Evolutionary conservation across 140 eudicot species (phyloP).

Genomic region (Anethum foeniculum): DNA sequence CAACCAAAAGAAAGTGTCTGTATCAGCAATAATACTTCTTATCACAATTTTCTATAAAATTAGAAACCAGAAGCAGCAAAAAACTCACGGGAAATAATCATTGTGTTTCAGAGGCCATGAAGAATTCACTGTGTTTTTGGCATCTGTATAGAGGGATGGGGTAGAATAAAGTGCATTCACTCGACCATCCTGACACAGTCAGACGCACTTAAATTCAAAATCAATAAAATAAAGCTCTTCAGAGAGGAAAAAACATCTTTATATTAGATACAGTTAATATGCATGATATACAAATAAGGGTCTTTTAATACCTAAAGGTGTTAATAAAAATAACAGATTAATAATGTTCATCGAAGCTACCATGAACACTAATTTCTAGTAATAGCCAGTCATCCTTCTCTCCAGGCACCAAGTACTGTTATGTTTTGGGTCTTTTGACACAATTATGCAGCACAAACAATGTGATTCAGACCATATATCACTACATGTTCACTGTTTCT

Average conservation of each 20-base stretch:
- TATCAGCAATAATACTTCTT: neutral
- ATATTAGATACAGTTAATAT: neutral
- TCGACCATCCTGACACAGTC: slow-evolving; percentile 68
- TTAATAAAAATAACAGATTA: neutral
- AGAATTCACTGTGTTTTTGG: slow-evolving; percentile 60
- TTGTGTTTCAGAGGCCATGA: slow-evolving; percentile 78
- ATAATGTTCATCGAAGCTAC: neutral
- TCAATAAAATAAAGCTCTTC: neutral
- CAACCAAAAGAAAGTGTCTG: slow-evolving; percentile 13
- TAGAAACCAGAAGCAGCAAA: neutral
- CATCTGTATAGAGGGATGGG: slow-evolving; percentile 84
- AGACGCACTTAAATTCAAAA: neutral
- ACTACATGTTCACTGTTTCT: neutral
- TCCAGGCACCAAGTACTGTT: neutral
- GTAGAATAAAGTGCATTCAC: slow-evolving; percentile 88
- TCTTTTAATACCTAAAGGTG: neutral
- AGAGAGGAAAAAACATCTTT: neutral
- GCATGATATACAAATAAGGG: neutral
- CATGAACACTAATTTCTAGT: neutral
- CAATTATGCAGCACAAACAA: neutral
- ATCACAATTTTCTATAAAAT: neutral
- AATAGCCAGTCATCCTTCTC: neutral
- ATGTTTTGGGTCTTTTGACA: neutral
- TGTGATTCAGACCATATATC: neutral
- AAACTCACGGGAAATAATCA: slow-evolving; percentile 87